phyloP scores from a whole-genome alignment of 257 asterid genomes.

The Knoxia roxburghii region DNA sequence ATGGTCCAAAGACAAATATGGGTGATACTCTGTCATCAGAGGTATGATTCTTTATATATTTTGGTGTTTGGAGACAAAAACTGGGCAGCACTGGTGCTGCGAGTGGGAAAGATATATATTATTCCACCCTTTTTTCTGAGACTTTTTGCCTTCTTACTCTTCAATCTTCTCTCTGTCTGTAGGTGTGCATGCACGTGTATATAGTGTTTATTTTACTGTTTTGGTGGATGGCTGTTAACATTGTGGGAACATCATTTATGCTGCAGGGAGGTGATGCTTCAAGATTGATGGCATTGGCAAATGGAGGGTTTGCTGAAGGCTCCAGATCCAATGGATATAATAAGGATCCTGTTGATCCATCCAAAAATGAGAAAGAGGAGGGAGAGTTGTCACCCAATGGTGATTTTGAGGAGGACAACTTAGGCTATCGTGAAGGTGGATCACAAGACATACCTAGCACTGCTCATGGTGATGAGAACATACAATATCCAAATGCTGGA shows the following conservation, averaged over 20 bases:
- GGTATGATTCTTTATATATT: conserved; percentile 35
- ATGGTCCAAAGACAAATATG: conserved; percentile 38
- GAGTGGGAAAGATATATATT: not conserved
- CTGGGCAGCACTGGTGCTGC: not conserved
- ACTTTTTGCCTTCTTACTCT: not conserved
- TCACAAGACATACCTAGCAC: conserved; percentile 41
- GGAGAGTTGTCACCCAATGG: conserved; percentile 82
- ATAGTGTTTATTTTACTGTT: not conserved
- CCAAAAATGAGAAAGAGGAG: conserved; percentile 88
- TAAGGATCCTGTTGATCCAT: conserved; percentile 48
- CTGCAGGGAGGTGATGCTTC: conserved; percentile 47
- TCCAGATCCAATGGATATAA: conserved; percentile 38
- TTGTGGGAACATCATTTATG: conserved; percentile 10
- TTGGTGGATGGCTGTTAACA: not conserved
- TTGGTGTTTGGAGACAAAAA: not conserved
- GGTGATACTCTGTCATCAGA: conserved; percentile 45
- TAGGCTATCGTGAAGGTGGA: conserved; percentile 42
- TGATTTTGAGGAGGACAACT: conserved; percentile 76
- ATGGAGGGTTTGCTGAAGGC: conserved; percentile 51
- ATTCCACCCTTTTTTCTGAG: not conserved
- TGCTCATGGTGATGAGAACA: conserved; percentile 30
- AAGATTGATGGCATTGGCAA: conserved; percentile 34
- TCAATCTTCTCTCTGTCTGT: not conserved
- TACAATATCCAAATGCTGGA: conserved; percentile 43
- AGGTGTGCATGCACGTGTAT: not conserved